Evolutionary conservation across 176 grass and related monocot species (phyloP), one percentile per base, ranked within the genome.

Genomic region (Musa troglodytarum): DNA sequence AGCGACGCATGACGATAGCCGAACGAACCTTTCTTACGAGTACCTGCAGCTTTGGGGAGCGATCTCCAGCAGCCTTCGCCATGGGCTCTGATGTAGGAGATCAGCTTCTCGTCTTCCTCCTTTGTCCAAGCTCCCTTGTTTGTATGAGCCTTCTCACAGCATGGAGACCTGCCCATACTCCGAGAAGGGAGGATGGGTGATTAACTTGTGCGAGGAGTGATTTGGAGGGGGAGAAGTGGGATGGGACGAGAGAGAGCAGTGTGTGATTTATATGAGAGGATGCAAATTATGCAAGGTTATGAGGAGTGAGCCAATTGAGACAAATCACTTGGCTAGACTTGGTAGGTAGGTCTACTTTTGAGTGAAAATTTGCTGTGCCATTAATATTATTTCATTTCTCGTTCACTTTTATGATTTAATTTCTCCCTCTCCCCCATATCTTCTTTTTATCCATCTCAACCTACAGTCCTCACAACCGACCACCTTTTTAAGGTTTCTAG

Each of bases 81-180:
- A 73, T 96, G 81, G n/a, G 63, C 73, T 71, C 73, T 90, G 85
- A 96, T 96, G 88, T 96, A 86, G 66, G 85, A 58, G 52, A 92
- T 74, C 21, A 96, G 87, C 1, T 90, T 79, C 77, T 88, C 89
- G 57, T 96, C 93, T 67, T 96, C 93, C 59, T 96, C 93, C 78
- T 90, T 96, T 6, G 87, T 92, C 93, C 93, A 96, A 53, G 89
- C 89, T 17, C 93, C 93, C 84, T 92, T 96, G 87, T 96, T 96
- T 24, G 87, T 92, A 78, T 90, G 93, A 54, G 85, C 93, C 82
- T 92, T 96, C 87, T 92, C 93, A 81, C 93, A 96, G 68, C 93
- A 96, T 56, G 93, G 87, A 10, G 93, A 92, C 85, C 93, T 88
- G 80, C 93, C 93, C 93, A 96, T 96, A 83, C 65, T 53, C 2